These are phyloP conservation scores for Aspergillus quadricinctus DNA, from an alignment of 2,329 filamentous ascomycete genomes.

Conservation along the genomic window DNA sequence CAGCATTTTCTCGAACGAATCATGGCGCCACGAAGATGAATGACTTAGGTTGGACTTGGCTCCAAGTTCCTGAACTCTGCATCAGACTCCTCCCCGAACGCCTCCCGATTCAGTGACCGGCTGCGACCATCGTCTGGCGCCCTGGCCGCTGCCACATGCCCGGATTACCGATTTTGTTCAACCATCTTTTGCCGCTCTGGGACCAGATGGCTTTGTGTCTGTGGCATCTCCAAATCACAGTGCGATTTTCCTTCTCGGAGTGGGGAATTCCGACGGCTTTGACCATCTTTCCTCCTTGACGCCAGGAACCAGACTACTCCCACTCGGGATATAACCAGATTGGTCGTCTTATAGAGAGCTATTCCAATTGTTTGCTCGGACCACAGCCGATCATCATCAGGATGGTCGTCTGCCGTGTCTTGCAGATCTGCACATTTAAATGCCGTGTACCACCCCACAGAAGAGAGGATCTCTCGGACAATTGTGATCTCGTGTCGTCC, in stretches of 20 bases:
- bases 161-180: not conserved
- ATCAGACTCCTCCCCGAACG: not conserved
- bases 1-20: not conserved
- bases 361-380: not conserved
- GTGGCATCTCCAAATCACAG: not conserved
- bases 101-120: not conserved
- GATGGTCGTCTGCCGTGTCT: not conserved
- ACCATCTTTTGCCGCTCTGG: not conserved
- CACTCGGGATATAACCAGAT: constrained; percentile 21
- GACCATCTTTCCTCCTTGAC: not conserved
- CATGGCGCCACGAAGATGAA: not conserved
- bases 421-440: not conserved
- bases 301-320: constrained; percentile 5
- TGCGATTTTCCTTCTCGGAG: not conserved
- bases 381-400: constrained; percentile 1
- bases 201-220: too few species aligned
- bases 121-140: not conserved
- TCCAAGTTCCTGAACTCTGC: not conserved
- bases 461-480: not conserved
- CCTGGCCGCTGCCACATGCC: not conserved
- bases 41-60: not conserved
- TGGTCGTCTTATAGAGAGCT: constrained; percentile 1
- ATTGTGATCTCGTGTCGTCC: not conserved
- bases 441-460: not conserved
- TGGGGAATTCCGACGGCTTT: not conserved